Evolutionary conservation across 768 basidiomycete genomes (phyloP), one percentile per base, ranked within the genome.

Genomic region (Lactarius sanguifluus): DNA sequence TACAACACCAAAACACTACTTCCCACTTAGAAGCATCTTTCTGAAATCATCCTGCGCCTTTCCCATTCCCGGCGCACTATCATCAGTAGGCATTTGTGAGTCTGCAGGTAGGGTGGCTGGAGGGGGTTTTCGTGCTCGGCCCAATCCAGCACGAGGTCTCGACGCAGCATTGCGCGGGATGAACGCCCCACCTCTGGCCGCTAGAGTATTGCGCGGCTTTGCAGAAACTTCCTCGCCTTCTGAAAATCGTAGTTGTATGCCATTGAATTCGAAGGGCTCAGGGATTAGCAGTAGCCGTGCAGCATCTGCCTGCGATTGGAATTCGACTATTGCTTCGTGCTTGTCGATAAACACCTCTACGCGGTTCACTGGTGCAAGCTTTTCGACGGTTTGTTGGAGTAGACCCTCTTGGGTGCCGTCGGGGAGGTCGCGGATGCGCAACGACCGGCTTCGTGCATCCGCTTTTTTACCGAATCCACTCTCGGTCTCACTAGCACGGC

Each of bases 301-400:
- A 3, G 87, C 92, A 76, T 96, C 95, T 57, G 88, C 87, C 47
- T 83, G 79, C 69, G 78, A 89, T 63, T 87, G 84, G 23, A 91
- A 77, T 72, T 89, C 88, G 13, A 87, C 83, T 5, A 87, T 77
- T 12, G 87, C 88, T 75, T 90, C 85, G 28, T 79, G 80, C 57
- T 76, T 76, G 65, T 87, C 84, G 7, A 78, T 73, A 70, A 94
- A 87, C 6, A 96, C 81, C 74, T 94, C 89, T 2, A 93, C 85
- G 6, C 94, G 86, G 59, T 84, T 86, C 47, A 92, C 83, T 3
- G 79, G 75, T 1, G 85, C 85, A 47, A 90, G 74, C 76, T 94
- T 96, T 74, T 95, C 93, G 5, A 99, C 77, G 0, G 81, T 79
- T 79, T 98, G 97, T 71, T 99, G 96, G 30, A 99, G 76, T 1